Base-by-base conservation (phyloP, 73 alveolate species). In the Paramecium caudatum region DNA sequence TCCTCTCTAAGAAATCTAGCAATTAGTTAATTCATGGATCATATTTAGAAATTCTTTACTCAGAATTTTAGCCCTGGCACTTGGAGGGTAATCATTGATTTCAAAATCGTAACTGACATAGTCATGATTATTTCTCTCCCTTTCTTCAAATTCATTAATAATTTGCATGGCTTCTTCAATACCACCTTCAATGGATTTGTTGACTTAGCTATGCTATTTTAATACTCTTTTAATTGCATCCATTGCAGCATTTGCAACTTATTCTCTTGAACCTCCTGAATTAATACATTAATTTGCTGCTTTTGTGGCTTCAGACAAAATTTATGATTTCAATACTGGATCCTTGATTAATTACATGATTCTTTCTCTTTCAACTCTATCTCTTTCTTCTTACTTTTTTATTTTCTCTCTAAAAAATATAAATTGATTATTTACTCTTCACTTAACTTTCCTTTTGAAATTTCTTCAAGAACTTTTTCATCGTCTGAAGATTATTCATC, bases 51-150 rank as follows among this genome's bases (percentile, higher is more conserved):
- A 97, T 39, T 95, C 99, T 70, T 96, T 95, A 47, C 94, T 91
- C 47, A 95, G 80, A n/a, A 95, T 95, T 85, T 96, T 96, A 45
- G 91, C 68, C 69, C 99, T 94, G 37, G 98, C 99, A 41, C 82
- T 80, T 12, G 91, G 82, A 23, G 99, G 99, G 91, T 96, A 98
- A 93, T 97, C 99, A 87, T 98, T 97, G 74, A 98, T 97, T 90
- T 97, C 99, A 90, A 97, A 91, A 63, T 97, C 98, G 48, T 95
- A 92, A 12, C 98, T 94, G 85, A 96, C 96, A 21, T 92, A 91
- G 90, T 94, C 96, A 47, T 95, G 95, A 62, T 87, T 94, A 70
- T 91, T 94, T 70, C 95, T 95, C 74, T 96, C 98, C 55, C 94
- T 82, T 46, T 94, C 96, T 80, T 94, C 99, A 91, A 97, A 97